phyloP scores from a whole-genome alignment of 805 yeast species.

The Candida hungchunana region DNA sequence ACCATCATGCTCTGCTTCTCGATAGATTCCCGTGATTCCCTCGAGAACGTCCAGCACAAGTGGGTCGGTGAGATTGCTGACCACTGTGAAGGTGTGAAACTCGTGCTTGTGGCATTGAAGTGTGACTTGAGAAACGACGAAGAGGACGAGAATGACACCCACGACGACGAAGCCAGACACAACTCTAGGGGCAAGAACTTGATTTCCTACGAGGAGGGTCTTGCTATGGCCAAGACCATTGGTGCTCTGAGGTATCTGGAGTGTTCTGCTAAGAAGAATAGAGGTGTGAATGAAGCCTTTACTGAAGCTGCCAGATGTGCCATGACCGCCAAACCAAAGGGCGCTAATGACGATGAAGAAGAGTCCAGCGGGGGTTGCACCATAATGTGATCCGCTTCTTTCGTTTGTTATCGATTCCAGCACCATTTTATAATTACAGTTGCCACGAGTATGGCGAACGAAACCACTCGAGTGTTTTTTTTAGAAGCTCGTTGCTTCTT shows the following conservation, averaged over 20 bases:
- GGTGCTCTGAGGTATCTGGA: constrained; percentile 95
- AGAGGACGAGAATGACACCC: constrained; percentile 38
- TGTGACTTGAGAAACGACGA: constrained; percentile 83
- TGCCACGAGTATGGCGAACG: too few species aligned
- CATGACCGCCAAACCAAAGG: constrained; percentile 80
- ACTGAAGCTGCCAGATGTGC: constrained; percentile 99
- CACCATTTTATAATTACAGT: too few species aligned
- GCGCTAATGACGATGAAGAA: constrained; percentile 47
- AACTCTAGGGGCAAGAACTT: constrained; percentile 39
- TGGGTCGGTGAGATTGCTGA: constrained; percentile 98
- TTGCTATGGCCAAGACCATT: constrained; percentile 84
- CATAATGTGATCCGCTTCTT: constrained; percentile 32
- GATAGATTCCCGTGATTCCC: constrained; percentile 89
- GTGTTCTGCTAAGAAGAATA: constrained; percentile 92
- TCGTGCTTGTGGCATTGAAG: constrained; percentile 89
- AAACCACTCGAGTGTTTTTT: too few species aligned
- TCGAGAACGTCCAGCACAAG: constrained; percentile 90
- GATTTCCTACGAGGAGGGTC: constrained; percentile 89
- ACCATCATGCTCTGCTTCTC: constrained; percentile 95
- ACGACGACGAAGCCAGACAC: constrained; percentile 30
- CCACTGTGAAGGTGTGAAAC: constrained; percentile 93
- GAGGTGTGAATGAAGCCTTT: constrained; percentile 99
- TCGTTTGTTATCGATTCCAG: neutral
- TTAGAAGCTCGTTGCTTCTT: too few species aligned
- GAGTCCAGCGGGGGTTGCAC: constrained; percentile 33